Conservation (phyloP, 306 rosid genomes). For the Pyrus pyrifolia region DNA sequence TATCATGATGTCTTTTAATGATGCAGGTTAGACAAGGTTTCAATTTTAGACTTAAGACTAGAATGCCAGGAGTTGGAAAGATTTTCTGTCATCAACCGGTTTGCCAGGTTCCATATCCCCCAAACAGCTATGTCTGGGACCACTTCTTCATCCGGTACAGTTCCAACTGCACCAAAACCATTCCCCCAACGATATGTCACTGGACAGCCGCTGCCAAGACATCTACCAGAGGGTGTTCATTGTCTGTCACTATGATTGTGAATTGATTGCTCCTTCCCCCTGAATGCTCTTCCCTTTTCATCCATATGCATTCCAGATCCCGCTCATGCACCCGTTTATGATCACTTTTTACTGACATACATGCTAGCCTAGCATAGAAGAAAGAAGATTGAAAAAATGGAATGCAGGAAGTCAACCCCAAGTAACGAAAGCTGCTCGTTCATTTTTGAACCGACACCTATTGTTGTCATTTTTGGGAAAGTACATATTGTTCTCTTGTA, state of each 20-base stretch:
- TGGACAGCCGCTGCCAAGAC: slow-evolving; percentile 33
- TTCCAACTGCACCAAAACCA: slow-evolving; percentile 12
- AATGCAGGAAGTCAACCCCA: slow-evolving; percentile 16
- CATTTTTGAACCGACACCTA: slow-evolving; percentile 33
- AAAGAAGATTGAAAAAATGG: slow-evolving; percentile 24
- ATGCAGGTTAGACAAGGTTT: slow-evolving; percentile 46
- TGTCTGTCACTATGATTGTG: slow-evolving; percentile 45
- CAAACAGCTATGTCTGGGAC: slow-evolving; percentile 30
- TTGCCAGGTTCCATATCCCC: slow-evolving; percentile 49
- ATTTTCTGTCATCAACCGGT: slow-evolving; percentile 49
- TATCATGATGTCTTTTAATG: slow-evolving; percentile 1
- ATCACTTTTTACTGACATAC: slow-evolving; percentile 19
- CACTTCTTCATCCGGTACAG: slow-evolving; percentile 28
- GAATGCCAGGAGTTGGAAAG: slow-evolving; percentile 56
- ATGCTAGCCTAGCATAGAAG: slow-evolving; percentile 23
- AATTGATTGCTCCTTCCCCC: slow-evolving; percentile 13
- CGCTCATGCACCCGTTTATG: slow-evolving; percentile 8
- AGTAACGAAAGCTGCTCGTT: slow-evolving; percentile 28
- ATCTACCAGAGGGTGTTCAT: slow-evolving; percentile 47
- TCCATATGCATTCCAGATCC: slow-evolving; percentile 20
- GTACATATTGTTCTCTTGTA: slow-evolving; percentile 46
- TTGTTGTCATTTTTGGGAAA: slow-evolving; percentile 40
- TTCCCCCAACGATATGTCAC: slow-evolving; percentile 40
- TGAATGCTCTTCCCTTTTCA: slow-evolving; percentile 16
- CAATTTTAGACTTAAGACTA: slow-evolving; percentile 34